A percentile compares a stretch with the other conserved stretches of the same genome.
These are phyloP conservation scores for Pseudonitzschia pungens DNA, from an alignment of 108 stramenopile species.

Conservation along the genomic window DNA sequence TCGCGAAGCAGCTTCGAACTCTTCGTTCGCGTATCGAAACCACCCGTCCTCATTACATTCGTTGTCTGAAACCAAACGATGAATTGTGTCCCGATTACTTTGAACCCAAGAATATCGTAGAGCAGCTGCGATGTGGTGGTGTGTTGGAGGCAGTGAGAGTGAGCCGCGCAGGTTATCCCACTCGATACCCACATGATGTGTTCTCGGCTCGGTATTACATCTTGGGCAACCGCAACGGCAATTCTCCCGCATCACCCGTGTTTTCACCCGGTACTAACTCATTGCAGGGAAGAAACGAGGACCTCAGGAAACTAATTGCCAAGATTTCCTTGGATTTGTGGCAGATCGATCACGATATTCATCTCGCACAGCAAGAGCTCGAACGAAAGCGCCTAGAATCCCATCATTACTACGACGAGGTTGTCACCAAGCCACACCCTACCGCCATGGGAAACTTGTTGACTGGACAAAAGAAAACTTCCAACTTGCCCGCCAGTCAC, in stretches of 20 bases:
- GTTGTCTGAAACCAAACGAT: constrained; percentile 93
- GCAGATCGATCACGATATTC: constrained; percentile 72
- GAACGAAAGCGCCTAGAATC: constrained; percentile 38
- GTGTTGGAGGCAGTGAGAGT: constrained; percentile 96
- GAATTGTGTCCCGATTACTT: constrained; percentile 76
- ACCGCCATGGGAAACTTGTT: constrained; percentile 14
- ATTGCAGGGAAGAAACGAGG: constrained; percentile 32
- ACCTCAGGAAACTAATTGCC: constrained; percentile 67
- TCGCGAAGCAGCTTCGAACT: constrained; percentile 75
- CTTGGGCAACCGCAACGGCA: constrained; percentile 59
- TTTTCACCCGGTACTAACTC: constrained; percentile 38
- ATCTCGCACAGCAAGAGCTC: constrained; percentile 38
- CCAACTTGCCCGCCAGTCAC: constrained; percentile 18
- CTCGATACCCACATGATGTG: constrained; percentile 83
- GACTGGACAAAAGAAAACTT: constrained; percentile 25
- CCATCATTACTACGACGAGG: constrained; percentile 23
- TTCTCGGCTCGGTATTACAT: constrained; percentile 81
- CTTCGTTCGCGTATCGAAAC: constrained; percentile 84
- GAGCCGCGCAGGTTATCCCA: constrained; percentile 94
- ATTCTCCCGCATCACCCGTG: constrained; percentile 44
- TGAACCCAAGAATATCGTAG: constrained; percentile 86
- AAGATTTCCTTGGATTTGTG: constrained; percentile 86
- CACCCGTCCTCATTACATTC: constrained; percentile 88
- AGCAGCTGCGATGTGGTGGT: constrained; percentile 92
- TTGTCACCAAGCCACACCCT: constrained; percentile 33